phyloP scores from a whole-genome alignment of 768 basidiomycete genomes.

The Glaciozyma martinii region DNA sequence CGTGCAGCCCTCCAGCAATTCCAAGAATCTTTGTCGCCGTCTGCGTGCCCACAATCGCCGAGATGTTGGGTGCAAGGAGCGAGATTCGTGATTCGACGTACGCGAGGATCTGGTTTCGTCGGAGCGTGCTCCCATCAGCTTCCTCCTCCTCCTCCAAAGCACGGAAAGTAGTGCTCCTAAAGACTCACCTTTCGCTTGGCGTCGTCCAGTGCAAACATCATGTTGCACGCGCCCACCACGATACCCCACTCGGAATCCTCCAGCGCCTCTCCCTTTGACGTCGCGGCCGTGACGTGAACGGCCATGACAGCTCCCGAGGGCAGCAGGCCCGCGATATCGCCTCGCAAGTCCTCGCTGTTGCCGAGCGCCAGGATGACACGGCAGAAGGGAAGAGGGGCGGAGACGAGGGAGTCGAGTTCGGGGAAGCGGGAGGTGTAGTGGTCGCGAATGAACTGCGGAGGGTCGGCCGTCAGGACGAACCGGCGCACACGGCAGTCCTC shows the following conservation, averaged over 20 bases:
- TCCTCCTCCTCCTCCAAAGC: not conserved
- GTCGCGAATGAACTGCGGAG: slow-evolving; percentile 80
- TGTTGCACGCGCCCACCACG: slow-evolving; percentile 74
- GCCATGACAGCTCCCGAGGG: slow-evolving; percentile 89
- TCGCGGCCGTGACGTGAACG: slow-evolving; percentile 89
- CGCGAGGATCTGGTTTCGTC: slow-evolving; percentile 67
- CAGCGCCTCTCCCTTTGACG: slow-evolving; percentile 68
- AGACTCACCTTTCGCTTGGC: slow-evolving; percentile 68
- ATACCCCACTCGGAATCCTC: slow-evolving; percentile 64
- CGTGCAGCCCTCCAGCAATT: slow-evolving; percentile 85
- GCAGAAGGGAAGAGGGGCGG: slow-evolving; percentile 85
- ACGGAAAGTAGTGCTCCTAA: not conserved
- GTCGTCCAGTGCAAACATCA: slow-evolving; percentile 79
- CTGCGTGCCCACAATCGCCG: slow-evolving; percentile 94
- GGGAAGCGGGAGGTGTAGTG: slow-evolving; percentile 93
- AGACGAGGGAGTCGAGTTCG: slow-evolving; percentile 88
- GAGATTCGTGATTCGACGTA: slow-evolving; percentile 99
- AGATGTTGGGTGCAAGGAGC: slow-evolving; percentile 94
- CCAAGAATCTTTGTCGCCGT: slow-evolving; percentile 97
- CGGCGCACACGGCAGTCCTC: not conserved
- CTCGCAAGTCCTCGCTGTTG: slow-evolving; percentile 50
- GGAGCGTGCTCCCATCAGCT: not conserved
- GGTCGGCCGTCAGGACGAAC: not conserved
- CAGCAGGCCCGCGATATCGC: slow-evolving; percentile 66
- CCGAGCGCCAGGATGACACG: slow-evolving; percentile 78